Base-by-base conservation (phyloP, 805 yeast species). In the Nakazawaea wickerhamii region DNA sequence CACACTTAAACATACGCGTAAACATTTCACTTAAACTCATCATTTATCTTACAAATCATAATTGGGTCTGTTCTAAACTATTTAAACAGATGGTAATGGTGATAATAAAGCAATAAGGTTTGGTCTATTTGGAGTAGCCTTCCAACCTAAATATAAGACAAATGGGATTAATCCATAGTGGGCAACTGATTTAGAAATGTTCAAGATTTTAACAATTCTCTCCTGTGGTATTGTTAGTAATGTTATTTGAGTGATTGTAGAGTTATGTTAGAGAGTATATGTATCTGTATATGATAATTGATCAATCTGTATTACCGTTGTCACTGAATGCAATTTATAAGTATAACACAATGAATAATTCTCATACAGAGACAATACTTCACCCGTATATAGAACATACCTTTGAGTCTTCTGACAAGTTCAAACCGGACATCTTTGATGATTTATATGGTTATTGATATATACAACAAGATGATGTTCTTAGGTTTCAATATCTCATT, bases 161-260 rank as follows among this genome's bases (percentile, higher is more conserved):
- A 93, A 84, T 44, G 99, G 99, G 56, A 93, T 82, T 87, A 95
- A 93, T 36, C 98, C 97, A 66, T 89, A 93, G 67, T 95, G 99
- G 46, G 91, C 85, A 57, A 84, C 75, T 41, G 87, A 84, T 61
- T 88, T 86, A 50, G 96, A 80, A 55, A 87, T 72, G 54, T 85
- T 95, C 53, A 89, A 68, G 50, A 90, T 68, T 63, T 82, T 87
- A 61, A 81, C 68, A 64, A 93, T 77, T 69, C 98, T 88, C 71
- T 93, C 99, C 77, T 84, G 26, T 35, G 26, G 13, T 11, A n/a
- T 32, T 14, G 34, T 35, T 37, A 30, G 41, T 36, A 17, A 1
- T 19, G 7, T 22, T n/a, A n/a, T n/a, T n/a, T n/a, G n/a, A n/a
- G n/a, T n/a, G n/a, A n/a, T n/a, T n/a, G n/a, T n/a, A n/a, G n/a